A percentile compares a stretch with the other conserved stretches of the same genome.
These are phyloP conservation scores for Amauroascus niger DNA, from an alignment of 2,329 filamentous ascomycete species.

Conservation along the genomic window DNA sequence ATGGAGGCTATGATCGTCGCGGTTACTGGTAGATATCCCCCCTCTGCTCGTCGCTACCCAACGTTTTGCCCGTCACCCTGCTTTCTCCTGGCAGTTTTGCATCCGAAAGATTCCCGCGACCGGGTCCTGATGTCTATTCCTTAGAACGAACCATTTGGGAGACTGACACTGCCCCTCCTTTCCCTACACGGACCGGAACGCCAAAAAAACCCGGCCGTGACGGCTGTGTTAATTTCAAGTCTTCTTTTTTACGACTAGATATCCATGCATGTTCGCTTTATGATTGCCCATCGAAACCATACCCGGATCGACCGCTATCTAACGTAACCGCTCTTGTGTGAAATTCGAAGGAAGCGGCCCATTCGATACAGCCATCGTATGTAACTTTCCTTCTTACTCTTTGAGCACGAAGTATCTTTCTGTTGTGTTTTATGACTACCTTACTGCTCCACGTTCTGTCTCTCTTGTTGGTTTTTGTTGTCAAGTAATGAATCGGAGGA, in stretches of 20 bases:
- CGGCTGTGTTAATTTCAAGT: not conserved
- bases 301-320: not conserved
- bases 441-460: not conserved
- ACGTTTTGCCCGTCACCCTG: conserved; percentile 17
- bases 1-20: conserved; percentile 36
- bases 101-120: conserved; percentile 7
- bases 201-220: not conserved
- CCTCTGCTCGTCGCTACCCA: conserved; percentile 23
- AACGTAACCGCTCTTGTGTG: not conserved
- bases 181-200: not conserved
- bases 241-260: conserved; percentile 4
- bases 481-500: conserved; percentile 7
- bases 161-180: conserved; percentile 2
- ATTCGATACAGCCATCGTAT: conserved; percentile 2
- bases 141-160: conserved; percentile 7
- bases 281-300: not conserved
- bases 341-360: not conserved
- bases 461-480: not conserved
- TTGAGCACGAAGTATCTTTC: not conserved
- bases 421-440: not conserved
- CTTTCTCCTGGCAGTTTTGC: conserved; percentile 10
- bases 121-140: conserved; percentile 15
- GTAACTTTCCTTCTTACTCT: conserved; percentile 1
- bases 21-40: conserved; percentile 36
- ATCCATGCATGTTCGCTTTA: conserved; percentile 8